These are phyloP conservation scores for Fusarium graminum DNA, from an alignment of 2,329 filamentous ascomycete species.

Conservation along the genomic window DNA sequence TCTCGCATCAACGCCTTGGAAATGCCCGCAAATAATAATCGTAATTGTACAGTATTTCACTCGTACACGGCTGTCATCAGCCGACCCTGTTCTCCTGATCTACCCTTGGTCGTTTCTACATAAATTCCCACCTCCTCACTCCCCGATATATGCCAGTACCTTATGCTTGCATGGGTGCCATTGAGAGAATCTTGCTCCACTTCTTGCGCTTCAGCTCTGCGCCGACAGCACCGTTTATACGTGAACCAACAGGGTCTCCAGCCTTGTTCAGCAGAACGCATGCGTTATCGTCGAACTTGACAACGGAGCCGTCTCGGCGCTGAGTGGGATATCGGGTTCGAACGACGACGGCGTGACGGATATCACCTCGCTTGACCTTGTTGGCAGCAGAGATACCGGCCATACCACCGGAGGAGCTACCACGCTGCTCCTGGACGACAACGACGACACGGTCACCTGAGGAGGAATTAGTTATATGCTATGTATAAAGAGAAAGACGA, in stretches of 20 bases:
- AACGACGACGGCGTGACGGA: conserved; percentile 95
- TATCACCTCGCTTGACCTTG: conserved; percentile 96
- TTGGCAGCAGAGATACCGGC: conserved; percentile 81
- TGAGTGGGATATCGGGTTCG: conserved; percentile 90
- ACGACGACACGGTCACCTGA: conserved; percentile 95
- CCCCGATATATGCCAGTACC: not conserved
- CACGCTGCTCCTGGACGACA: conserved; percentile 96
- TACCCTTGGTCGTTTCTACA: conserved; percentile 39
- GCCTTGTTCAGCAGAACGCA: conserved; percentile 98
- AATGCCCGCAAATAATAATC: conserved; percentile 51
- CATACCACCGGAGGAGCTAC: conserved; percentile 77
- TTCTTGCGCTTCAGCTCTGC: conserved; percentile 89
- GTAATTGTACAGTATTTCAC: conserved; percentile 53
- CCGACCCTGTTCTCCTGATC: conserved; percentile 5
- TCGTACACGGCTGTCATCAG: conserved; percentile 41
- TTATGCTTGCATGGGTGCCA: conserved; percentile 80
- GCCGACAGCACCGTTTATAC: conserved; percentile 92
- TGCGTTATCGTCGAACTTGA: conserved; percentile 97
- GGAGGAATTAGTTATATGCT: conserved; percentile 9
- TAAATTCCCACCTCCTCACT: conserved; percentile 5
- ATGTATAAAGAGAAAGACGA: not conserved
- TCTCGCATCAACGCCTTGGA: conserved; percentile 54
- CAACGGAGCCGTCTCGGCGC: conserved; percentile 87
- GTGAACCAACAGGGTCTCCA: conserved; percentile 92
- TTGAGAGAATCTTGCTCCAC: conserved; percentile 98